These are phyloP conservation scores for Venturia effusa DNA, from an alignment of 2,329 filamentous ascomycete genomes.

Conservation along the genomic window DNA sequence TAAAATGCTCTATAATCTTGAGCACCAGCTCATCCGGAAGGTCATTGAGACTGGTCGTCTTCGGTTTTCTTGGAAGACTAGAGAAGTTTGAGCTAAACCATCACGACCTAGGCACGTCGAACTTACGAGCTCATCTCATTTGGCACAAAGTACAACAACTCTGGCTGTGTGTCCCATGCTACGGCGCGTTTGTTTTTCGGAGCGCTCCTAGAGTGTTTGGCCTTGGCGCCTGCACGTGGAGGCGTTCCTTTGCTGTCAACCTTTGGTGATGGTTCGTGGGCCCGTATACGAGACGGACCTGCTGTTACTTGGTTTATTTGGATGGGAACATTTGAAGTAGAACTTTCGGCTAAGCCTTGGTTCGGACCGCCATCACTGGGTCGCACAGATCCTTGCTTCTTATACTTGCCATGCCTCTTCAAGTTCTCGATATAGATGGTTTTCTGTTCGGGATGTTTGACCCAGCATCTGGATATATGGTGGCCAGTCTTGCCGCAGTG, in stretches of 20 bases:
- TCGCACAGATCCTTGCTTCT: not conserved
- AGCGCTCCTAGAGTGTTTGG: not conserved
- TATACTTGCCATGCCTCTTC: not conserved
- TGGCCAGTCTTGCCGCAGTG: not conserved
- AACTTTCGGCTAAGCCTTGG: not conserved
- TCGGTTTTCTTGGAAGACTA: not conserved
- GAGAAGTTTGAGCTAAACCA: not conserved
- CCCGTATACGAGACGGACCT: not conserved
- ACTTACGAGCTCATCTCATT: not conserved
- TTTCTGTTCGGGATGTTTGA: not conserved
- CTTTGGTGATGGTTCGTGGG: not conserved
- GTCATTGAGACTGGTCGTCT: not conserved
- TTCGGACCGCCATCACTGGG: not conserved
- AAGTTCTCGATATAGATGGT: too few species aligned
- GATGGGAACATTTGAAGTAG: not conserved
- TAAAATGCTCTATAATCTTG: not conserved
- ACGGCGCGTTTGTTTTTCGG: not conserved
- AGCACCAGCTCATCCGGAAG: conserved; percentile 3
- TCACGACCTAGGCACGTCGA: not conserved
- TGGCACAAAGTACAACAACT: not conserved
- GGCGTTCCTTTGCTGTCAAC: not conserved
- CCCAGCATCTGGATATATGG: not conserved
- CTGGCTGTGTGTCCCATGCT: not conserved
- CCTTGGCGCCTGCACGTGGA: not conserved
- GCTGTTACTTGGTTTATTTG: not conserved